Evolutionary conservation across 225 moss, liverwort and hornwort species (phyloP).

Genomic region (Bryum argenteum): DNA sequence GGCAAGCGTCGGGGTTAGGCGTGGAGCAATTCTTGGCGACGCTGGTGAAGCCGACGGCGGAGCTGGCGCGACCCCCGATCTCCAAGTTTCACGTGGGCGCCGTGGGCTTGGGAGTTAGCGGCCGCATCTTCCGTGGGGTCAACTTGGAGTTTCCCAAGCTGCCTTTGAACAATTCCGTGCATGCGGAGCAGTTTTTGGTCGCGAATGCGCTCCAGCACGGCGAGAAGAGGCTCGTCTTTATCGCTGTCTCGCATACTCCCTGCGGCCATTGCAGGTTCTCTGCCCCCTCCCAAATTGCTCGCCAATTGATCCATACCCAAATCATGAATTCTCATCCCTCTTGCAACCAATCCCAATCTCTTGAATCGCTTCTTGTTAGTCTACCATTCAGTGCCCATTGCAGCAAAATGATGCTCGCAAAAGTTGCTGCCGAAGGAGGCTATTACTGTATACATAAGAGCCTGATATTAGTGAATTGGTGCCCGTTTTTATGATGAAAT

Average conservation of each 20-base stretch:
- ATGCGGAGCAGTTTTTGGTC: constrained; percentile 92
- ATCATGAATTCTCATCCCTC: too few relatives aligned
- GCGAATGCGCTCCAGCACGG: constrained; percentile 91
- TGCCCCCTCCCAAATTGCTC: too few relatives aligned
- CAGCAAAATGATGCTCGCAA: too few relatives aligned
- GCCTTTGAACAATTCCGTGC: constrained; percentile 74
- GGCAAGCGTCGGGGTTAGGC: constrained; percentile 62
- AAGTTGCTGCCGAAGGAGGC: too few relatives aligned
- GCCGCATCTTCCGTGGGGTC: constrained; percentile 83
- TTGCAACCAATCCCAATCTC: too few relatives aligned
- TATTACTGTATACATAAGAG: too few relatives aligned
- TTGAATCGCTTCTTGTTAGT: too few relatives aligned
- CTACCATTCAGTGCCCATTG: too few relatives aligned
- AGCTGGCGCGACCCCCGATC: constrained; percentile 77
- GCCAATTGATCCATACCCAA: too few relatives aligned
- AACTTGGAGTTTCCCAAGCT: constrained; percentile 83
- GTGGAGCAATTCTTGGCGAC: constrained; percentile 76
- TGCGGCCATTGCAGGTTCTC: constrained; percentile 87
- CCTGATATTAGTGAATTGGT: too few relatives aligned
- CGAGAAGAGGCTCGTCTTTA: constrained; percentile 75
- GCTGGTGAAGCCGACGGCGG: constrained; percentile 73
- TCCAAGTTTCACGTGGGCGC: constrained; percentile 91
- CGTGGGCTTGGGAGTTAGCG: constrained; percentile 84
- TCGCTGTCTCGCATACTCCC: constrained; percentile 90
- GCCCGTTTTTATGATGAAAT: too few relatives aligned